Conservation (phyloP, 176 grass and related monocot genomes). For the Triticum turgidum region DNA sequence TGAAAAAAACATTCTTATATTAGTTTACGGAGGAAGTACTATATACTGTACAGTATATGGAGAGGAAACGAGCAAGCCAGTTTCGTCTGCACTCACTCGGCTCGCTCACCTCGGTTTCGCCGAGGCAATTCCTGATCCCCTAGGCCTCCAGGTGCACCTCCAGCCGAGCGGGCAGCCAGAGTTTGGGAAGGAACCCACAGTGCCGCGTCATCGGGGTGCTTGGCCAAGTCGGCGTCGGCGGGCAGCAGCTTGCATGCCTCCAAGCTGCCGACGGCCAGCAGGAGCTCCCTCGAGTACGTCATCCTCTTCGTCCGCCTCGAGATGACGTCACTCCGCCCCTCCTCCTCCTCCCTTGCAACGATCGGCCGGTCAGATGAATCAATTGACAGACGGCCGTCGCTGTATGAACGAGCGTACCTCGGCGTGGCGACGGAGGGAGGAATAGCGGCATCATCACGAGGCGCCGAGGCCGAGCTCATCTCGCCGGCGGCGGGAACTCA, state of each 20-base stretch:
- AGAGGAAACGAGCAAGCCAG: not conserved
- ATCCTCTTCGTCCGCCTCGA: not conserved
- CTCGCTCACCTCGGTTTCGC: too few relatives aligned
- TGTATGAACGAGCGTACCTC: not conserved
- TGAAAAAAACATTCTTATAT: too few relatives aligned
- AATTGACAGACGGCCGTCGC: too few relatives aligned
- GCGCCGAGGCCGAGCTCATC: not conserved
- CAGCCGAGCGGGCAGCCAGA: not conserved
- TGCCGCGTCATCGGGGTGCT: not conserved
- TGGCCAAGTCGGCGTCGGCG: not conserved
- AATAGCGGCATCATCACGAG: not conserved
- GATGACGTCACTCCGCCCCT: too few relatives aligned
- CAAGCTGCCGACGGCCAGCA: not conserved
- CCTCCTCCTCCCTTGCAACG: constrained; percentile 1
- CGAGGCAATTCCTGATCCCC: too few relatives aligned
- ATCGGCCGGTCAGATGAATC: not conserved
- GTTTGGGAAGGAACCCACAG: not conserved
- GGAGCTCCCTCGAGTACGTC: not conserved
- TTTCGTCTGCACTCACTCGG: not conserved
- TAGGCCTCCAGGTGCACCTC: not conserved
- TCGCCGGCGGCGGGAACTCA: not conserved
- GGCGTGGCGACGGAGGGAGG: too few relatives aligned
- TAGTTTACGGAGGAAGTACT: too few relatives aligned
- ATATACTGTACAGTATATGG: too few relatives aligned
- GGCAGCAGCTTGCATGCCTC: not conserved